Base-by-base conservation (phyloP, 768 basidiomycete species). In the Termitomyces sp. region DNA sequence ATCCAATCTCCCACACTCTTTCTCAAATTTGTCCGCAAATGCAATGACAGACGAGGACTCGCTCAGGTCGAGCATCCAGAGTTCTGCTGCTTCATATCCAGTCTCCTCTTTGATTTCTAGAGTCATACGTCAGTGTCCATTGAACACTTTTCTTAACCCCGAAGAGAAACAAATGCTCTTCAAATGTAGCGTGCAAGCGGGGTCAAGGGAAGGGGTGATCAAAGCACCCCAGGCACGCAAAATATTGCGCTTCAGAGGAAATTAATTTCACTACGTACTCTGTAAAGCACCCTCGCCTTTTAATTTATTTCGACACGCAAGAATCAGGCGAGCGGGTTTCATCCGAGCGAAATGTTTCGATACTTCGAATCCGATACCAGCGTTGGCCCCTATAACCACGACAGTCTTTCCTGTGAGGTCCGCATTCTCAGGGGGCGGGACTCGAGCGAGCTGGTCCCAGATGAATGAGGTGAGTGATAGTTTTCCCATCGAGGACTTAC, bases 351-450 rank as follows among this genome's bases (percentile, higher is more conserved):
- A 76, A 56, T 80, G 75, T 53, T 74, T 77, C 14, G 75, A 69
- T 0, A 76, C 73, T 59, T 81, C 79, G 48, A 79, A 73, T 0
- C 81, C 80, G 2, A 83, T 51, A 1, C 80, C 84, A 26, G 72
- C 71, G 59, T 85, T 85, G 3, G 82, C 79, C 5, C 74, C 76
- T 34, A 75, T 70, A 22, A 86, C 74, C 18, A 83, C 49, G 24
- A 83, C 70, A 2, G 77, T 79, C 62, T 79, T 80, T 2, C 76
- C 76, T 12, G 65, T 62, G 22, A 83, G 68, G 56, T 79, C 74
- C 0, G 61, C 69, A 3, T 64, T 60, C 12, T 68, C 66, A 1
- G 75, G 68, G 1, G 70, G 68, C 9, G 72, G 68, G 4, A 69
- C 55, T 3, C 34, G 57, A 2, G 27, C 59, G 7, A 59, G 57